These are phyloP conservation scores for Phlegmacium glaucopus DNA, from an alignment of 768 basidiomycete genomes.

Conservation along the genomic window DNA sequence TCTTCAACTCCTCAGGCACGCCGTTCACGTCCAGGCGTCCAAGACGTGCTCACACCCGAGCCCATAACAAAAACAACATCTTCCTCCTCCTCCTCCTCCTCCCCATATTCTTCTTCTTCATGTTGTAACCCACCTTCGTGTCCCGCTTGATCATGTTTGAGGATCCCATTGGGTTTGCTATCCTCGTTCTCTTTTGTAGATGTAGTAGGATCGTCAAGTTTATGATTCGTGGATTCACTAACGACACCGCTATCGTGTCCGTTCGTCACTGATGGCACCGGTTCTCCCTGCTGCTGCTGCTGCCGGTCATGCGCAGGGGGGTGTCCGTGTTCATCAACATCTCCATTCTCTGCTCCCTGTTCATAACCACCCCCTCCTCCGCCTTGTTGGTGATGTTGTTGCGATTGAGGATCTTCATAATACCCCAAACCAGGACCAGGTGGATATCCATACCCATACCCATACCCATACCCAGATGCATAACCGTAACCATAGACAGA, in stretches of 20 bases:
- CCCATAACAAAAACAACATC: slow-evolving; percentile 75
- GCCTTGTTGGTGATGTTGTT: too few relatives aligned
- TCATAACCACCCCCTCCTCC: too few relatives aligned
- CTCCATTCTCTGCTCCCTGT: too few relatives aligned
- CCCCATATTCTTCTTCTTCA: slow-evolving; percentile 25
- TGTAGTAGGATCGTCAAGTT: too few relatives aligned
- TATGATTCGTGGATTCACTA: too few relatives aligned
- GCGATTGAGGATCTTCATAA: too few relatives aligned
- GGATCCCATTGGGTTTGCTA: too few relatives aligned
- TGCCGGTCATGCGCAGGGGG: neutral
- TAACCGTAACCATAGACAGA: neutral
- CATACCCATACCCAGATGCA: neutral
- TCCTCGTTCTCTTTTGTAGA: too few relatives aligned
- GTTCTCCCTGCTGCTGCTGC: neutral
- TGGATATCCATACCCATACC: neutral
- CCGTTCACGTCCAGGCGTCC: slow-evolving; percentile 26
- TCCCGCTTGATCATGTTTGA: neutral
- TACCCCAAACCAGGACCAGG: too few relatives aligned
- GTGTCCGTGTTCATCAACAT: neutral
- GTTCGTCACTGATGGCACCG: too few relatives aligned
- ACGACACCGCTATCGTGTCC: too few relatives aligned
- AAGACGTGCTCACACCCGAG: slow-evolving; percentile 30
- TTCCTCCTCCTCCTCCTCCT: slow-evolving; percentile 68
- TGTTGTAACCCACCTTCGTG: neutral
- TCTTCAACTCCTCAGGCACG: slow-evolving; percentile 13